These are phyloP conservation scores for Paraphaeosphaeria minitans DNA, from an alignment of 2,329 filamentous ascomycete genomes.

Conservation along the genomic window DNA sequence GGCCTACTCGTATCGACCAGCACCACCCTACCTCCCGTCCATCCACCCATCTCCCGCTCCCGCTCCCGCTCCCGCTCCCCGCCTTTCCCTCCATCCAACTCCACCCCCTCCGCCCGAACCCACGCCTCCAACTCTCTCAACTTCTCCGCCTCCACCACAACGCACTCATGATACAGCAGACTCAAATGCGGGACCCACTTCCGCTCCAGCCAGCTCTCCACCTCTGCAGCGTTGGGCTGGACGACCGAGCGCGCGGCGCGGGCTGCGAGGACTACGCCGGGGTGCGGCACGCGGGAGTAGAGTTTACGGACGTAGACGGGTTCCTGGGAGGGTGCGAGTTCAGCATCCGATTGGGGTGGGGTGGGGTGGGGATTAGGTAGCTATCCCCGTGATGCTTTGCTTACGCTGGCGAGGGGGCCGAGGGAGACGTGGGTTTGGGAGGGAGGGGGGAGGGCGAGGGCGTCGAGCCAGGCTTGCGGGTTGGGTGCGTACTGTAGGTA, in stretches of 20 bases:
- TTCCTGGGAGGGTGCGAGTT: slow-evolving; percentile 16
- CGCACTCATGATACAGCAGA: slow-evolving; percentile 46
- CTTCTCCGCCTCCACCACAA: slow-evolving; percentile 24
- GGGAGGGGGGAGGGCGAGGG: slow-evolving; percentile 28
- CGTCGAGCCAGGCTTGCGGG: slow-evolving; percentile 47
- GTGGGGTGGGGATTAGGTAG: too few relatives aligned
- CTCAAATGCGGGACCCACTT: slow-evolving; percentile 48
- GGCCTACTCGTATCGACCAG: slow-evolving; percentile 47
- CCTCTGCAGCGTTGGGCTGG: slow-evolving; percentile 30
- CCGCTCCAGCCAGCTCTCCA: slow-evolving; percentile 38
- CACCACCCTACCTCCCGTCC: slow-evolving; percentile 46
- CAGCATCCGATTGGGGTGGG: too few relatives aligned
- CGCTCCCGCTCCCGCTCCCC: slow-evolving; percentile 31
- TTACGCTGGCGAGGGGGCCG: slow-evolving; percentile 31
- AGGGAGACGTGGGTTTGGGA: slow-evolving; percentile 28
- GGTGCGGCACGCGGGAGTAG: slow-evolving; percentile 44
- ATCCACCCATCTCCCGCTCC: slow-evolving; percentile 31
- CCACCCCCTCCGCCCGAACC: slow-evolving; percentile 30
- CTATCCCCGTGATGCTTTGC: too few relatives aligned
- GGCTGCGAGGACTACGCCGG: slow-evolving; percentile 22
- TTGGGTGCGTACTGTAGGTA: slow-evolving; percentile 17
- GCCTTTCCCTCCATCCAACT: slow-evolving; percentile 29
- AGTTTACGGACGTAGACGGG: slow-evolving; percentile 48
- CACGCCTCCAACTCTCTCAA: slow-evolving; percentile 29
- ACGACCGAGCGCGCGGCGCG: slow-evolving; percentile 30